A percentile compares a stretch with the other conserved stretches of the same genome.
phyloP scores from a whole-genome alignment of 2,329 filamentous ascomycete species.

The Xenoacremonium recifei region DNA sequence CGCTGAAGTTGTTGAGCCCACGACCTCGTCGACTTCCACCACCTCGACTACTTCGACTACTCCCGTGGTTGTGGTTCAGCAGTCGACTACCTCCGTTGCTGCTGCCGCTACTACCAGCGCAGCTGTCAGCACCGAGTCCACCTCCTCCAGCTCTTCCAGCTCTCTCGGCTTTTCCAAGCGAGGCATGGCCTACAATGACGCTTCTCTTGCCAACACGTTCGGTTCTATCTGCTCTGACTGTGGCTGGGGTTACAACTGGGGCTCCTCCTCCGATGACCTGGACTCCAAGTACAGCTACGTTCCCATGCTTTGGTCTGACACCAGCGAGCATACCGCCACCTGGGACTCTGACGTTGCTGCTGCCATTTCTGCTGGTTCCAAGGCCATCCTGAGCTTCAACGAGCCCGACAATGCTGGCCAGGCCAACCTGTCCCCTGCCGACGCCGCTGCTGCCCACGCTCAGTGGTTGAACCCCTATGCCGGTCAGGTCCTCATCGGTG shows the following conservation, averaged over 20 bases:
- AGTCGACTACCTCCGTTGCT: conserved; percentile 1
- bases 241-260: conserved; percentile 72
- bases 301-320: conserved; percentile 64
- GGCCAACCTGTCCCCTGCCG: conserved; percentile 53
- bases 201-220: conserved; percentile 51
- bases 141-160: conserved; percentile 4
- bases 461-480: conserved; percentile 54
- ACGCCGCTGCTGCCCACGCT: conserved; percentile 53
- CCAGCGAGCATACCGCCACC: conserved; percentile 38
- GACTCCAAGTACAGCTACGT: conserved; percentile 54
- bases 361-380: conserved; percentile 53
- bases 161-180: conserved; percentile 49
- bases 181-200: conserved; percentile 67
- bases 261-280: conserved; percentile 40
- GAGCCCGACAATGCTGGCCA: conserved; percentile 65
- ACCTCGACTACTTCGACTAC: conserved; percentile 25
- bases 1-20: conserved; percentile 10
- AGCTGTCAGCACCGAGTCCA: neutral
- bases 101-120: conserved; percentile 1
- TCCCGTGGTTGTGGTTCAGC: no score
- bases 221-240: conserved; percentile 38
- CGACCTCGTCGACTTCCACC: conserved; percentile 13
- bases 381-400: conserved; percentile 66
- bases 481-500: conserved; percentile 52
- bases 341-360: conserved; percentile 52